Conservation (phyloP, 1,284 basidiomycete species). For the Pyrrhoderma lamaoense region DNA sequence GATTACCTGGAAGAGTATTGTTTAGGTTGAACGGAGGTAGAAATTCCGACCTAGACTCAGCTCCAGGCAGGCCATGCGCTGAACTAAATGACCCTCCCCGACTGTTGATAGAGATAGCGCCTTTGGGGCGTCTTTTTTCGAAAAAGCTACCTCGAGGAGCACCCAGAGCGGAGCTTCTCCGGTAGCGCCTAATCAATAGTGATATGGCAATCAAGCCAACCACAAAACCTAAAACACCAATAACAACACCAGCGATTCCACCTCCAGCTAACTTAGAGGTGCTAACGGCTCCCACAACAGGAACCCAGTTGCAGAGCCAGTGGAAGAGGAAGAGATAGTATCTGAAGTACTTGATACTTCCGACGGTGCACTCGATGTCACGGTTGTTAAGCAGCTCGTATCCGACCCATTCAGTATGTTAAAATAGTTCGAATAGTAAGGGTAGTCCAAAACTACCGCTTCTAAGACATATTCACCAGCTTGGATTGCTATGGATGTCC, state of each 20-base stretch:
- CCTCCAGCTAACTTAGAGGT: constrained; percentile 5
- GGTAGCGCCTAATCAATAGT: constrained; percentile 8
- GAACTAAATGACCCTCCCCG: constrained; percentile 9
- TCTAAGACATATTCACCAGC: constrained; percentile 5
- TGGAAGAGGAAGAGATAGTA: neutral
- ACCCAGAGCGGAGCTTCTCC: constrained; percentile 2
- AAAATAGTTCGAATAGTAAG: constrained; percentile 6
- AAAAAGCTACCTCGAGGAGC: constrained; percentile 9
- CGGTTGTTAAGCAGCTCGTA: constrained; percentile 7
- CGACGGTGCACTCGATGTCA: neutral
- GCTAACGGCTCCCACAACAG: constrained; percentile 10
- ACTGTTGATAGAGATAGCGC: constrained; percentile 9
- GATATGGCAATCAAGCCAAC: neutral
- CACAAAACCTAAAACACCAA: constrained; percentile 11
- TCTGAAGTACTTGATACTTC: neutral
- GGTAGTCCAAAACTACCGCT: neutral
- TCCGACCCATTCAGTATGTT: constrained; percentile 7
- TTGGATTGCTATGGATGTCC: constrained; percentile 5
- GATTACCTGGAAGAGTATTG: neutral
- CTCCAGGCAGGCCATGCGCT: constrained; percentile 2
- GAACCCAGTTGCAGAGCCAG: neutral
- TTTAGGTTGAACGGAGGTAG: neutral
- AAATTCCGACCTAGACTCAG: neutral
- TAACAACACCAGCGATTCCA: constrained; percentile 15
- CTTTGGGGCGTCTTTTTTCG: constrained; percentile 11